Percentiles rank a stretch among this genome's conserved stretches.
Evolutionary conservation across 2,329 filamentous ascomycete genomes (phyloP).

Genomic region (Neofusicoccum sp.): DNA sequence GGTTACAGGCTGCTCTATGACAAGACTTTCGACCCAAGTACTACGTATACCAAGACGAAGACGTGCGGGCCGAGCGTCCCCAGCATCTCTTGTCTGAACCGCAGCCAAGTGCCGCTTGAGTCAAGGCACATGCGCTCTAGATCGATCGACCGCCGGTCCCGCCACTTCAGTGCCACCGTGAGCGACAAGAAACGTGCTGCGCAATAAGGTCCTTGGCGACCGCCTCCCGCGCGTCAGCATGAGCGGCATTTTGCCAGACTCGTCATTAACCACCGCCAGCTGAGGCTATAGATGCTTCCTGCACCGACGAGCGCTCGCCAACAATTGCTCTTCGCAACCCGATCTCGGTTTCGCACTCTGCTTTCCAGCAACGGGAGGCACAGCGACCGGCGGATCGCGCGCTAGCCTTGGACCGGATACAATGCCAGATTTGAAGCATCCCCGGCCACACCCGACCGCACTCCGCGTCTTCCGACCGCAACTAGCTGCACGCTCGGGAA

Average conservation of each 20-base stretch:
- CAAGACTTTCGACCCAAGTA: neutral
- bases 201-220: neutral
- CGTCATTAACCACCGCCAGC: neutral
- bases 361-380: too few species aligned
- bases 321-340: neutral
- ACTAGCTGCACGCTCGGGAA: neutral
- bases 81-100: constrained; percentile 5
- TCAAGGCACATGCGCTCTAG: neutral
- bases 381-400: neutral
- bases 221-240: neutral
- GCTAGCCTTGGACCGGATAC: neutral
- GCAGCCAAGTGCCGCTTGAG: neutral
- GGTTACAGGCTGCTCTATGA: neutral
- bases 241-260: neutral
- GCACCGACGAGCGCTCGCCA: neutral
- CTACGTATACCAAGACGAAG: neutral
- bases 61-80: neutral
- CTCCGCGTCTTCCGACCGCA: neutral
- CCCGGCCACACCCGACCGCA: neutral
- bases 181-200: neutral
- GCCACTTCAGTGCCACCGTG: neutral
- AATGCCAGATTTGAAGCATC: neutral
- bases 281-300: neutral
- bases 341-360: neutral
- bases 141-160: constrained; percentile 4